Base-by-base conservation (phyloP, 2,329 filamentous ascomycete species). In the Coccinonectria pachysandricola region DNA sequence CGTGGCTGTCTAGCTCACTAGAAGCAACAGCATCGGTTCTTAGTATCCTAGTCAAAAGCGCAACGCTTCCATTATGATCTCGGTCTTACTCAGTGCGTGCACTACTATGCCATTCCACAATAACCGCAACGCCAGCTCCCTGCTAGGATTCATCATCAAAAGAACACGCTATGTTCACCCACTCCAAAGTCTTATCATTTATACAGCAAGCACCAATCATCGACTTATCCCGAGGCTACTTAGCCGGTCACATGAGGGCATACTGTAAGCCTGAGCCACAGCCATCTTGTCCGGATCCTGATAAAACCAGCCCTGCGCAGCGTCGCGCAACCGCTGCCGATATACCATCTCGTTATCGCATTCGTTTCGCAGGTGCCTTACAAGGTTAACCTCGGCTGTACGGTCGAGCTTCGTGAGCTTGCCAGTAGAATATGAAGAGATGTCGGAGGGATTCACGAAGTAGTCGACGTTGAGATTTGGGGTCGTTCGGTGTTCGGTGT, bases 241-340 rank as follows among this genome's bases (percentile, higher is more conserved):
- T 34, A 77, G 50, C 36, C 67, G 57, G 34, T 62, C 53, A 46
- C 73, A 78, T 28, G 62, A 61, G 10, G 60, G 59, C 60, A 64
- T 66, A 34, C 62, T 57, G 35, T 59, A 67, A 11, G 55, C 53
- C 17, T 65, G 56, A 15, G 87, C 87, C 32, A 73, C 56, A 35
- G 77, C 71, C 73, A 93, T 73, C 62, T 85, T 86, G 36, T 78
- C 77, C 27, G 75, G 65, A 46, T 95, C 85, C 29, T 76, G 73
- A 53, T 75, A 86, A 48, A 94, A 85, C 80, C 86, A 94, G 4
- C 87, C 87, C 43, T 81, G 75, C 1, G 87, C 86, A 24, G 83
- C 78, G 37, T 93, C 75, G 36, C 76, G 64, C 54, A 86, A 62
- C 37, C 75, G 65, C 48, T 75, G 68, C 53, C 78, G 70, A 26